Evolutionary conservation across 371 early-diverging fungal genomes (phyloP).

Genomic region (Ordospora colligata): DNA sequence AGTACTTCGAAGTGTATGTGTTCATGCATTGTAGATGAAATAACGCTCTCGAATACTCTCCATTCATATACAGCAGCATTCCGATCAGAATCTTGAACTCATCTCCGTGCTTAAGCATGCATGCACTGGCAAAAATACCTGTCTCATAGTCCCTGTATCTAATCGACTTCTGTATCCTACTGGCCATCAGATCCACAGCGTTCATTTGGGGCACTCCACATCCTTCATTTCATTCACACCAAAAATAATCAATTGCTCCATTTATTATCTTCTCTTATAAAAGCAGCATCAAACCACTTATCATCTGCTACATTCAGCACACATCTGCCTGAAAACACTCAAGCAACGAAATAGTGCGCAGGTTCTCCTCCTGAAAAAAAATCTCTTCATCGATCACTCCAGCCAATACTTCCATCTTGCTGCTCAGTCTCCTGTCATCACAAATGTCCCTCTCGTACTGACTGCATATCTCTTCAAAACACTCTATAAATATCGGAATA

Average conservation of each 20-base stretch:
- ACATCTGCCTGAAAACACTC: constrained; percentile 27
- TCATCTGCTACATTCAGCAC: not conserved
- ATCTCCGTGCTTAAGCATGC: not conserved
- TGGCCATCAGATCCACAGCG: not conserved
- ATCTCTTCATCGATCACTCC: constrained; percentile 34
- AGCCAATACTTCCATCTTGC: constrained; percentile 5
- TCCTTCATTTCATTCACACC: not conserved
- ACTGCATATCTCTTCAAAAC: constrained; percentile 11
- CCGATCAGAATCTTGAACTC: constrained; percentile 36
- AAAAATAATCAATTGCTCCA: not conserved
- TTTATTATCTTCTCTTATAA: not conserved
- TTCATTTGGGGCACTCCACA: not conserved
- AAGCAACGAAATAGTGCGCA: constrained; percentile 32
- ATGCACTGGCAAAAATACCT: constrained; percentile 21
- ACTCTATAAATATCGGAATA: constrained; percentile 27
- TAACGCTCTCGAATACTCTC: constrained; percentile 52
- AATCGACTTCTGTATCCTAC: constrained; percentile 24
- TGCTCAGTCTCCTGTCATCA: constrained; percentile 9
- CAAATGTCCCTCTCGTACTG: constrained; percentile 30
- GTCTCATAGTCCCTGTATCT: constrained; percentile 45
- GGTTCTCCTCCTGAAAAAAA: constrained; percentile 33
- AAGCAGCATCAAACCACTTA: not conserved
- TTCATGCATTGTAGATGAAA: constrained; percentile 23
- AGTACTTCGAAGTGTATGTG: constrained; percentile 53
- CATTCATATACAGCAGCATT: constrained; percentile 51